Evolutionary conservation across 768 basidiomycete species (phyloP).

Genomic region (Pulveroboletus frians): DNA sequence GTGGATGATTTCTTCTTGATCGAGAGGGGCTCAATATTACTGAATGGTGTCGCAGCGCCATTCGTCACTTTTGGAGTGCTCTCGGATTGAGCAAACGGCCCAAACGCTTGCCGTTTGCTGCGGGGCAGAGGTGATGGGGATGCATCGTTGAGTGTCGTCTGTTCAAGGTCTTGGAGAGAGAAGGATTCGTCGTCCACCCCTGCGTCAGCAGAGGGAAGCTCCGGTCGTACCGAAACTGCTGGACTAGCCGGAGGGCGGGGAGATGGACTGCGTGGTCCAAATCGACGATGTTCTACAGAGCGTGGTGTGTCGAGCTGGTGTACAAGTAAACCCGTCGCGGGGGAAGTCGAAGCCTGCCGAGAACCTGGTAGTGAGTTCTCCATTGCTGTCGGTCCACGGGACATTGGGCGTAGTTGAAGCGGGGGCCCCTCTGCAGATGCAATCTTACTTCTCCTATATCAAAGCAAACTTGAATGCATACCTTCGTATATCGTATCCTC

Average conservation of each 20-base stretch:
- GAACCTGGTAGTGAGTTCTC: conserved; percentile 45
- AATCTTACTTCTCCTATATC: conserved; percentile 2
- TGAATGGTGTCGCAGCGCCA: conserved; percentile 33
- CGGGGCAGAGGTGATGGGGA: conserved; percentile 55
- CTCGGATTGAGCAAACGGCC: conserved; percentile 48
- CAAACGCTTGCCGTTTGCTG: conserved; percentile 66
- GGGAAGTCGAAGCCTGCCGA: conserved; percentile 40
- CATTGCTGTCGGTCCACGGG: conserved; percentile 42
- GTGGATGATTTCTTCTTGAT: conserved; percentile 82
- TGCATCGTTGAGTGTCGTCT: conserved; percentile 27
- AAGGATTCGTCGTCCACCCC: conserved; percentile 39
- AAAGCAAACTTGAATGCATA: conserved; percentile 24
- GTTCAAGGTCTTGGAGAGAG: conserved; percentile 23
- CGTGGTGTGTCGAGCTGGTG: conserved; percentile 45
- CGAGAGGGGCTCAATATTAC: conserved; percentile 66
- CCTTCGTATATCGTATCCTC: conserved; percentile 81
- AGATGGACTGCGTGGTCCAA: conserved; percentile 73
- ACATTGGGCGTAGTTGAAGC: conserved; percentile 47
- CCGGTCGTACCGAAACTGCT: conserved; percentile 2
- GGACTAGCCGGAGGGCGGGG: conserved; percentile 55
- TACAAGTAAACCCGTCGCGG: conserved; percentile 24
- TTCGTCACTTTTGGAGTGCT: conserved; percentile 44
- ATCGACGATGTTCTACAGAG: conserved; percentile 54
- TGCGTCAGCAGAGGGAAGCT: conserved; percentile 42
- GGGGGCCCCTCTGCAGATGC: conserved; percentile 53